phyloP scores from a whole-genome alignment of 495 filamentous ascomycete species.

The Talaromyces stipitatus region DNA sequence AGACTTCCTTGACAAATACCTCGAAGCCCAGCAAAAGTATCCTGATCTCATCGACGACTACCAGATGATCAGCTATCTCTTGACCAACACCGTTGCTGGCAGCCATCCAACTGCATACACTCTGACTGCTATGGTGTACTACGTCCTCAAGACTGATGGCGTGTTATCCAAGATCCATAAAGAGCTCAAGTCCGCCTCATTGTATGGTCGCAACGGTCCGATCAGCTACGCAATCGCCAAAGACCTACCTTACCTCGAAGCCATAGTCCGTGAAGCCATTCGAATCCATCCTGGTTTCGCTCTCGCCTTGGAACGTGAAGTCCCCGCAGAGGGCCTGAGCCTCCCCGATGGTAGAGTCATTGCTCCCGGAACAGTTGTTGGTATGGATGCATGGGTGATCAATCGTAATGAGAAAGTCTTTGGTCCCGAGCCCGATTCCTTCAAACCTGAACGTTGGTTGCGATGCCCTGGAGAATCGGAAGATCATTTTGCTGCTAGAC shows the following conservation, averaged over 20 bases:
- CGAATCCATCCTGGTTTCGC: constrained; percentile 57
- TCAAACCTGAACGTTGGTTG: constrained; percentile 51
- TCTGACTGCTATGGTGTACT: constrained; percentile 30
- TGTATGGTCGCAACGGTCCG: background rate
- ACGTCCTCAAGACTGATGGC: constrained; percentile 24
- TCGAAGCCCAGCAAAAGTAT: constrained; percentile 15
- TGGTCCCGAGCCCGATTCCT: constrained; percentile 44
- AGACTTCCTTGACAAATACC: constrained; percentile 19
- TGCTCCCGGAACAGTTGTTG: constrained; percentile 48
- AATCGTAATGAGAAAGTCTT: constrained; percentile 48
- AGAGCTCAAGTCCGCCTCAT: constrained; percentile 15
- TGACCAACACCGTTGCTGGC: constrained; percentile 24
- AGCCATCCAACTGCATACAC: constrained; percentile 29
- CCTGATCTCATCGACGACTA: constrained; percentile 17
- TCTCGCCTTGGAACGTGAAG: constrained; percentile 56
- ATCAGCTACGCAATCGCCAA: constrained; percentile 10
- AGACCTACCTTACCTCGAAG: constrained; percentile 52
- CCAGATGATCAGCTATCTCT: constrained; percentile 15
- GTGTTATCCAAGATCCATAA: constrained; percentile 17
- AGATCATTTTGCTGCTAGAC: background rate
- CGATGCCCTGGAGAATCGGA: background rate
- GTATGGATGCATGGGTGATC: constrained; percentile 53
- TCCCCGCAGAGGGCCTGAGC: constrained; percentile 45
- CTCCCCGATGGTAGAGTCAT: constrained; percentile 35
- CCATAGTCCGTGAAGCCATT: constrained; percentile 62